Conservation (phyloP, 2,329 filamentous ascomycete genomes). For the Ophiostoma ips region DNA sequence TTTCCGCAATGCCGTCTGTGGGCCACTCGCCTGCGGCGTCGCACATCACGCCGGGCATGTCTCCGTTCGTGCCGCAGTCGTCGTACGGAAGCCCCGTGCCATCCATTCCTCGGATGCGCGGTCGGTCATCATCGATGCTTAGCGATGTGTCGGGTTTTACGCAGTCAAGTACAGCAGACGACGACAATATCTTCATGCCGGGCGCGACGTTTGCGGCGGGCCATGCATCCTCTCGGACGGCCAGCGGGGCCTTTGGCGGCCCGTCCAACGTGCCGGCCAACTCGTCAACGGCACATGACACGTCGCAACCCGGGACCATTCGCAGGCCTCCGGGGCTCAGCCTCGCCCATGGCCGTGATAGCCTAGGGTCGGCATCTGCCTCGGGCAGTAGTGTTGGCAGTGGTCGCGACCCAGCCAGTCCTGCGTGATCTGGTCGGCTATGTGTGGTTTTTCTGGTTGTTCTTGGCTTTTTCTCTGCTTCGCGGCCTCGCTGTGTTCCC, state of each 20-base stretch:
- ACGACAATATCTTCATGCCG: conserved; percentile 18
- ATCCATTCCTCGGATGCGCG: conserved; percentile 26
- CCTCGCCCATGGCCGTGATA: conserved; percentile 14
- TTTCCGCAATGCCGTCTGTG: background rate
- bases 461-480: background rate
- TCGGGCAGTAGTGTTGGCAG: conserved; percentile 26
- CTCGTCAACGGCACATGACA: conserved; percentile 7
- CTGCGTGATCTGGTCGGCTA: conserved; percentile 15
- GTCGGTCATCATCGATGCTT: conserved; percentile 52
- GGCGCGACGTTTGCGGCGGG: conserved; percentile 13
- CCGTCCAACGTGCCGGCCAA: background rate
- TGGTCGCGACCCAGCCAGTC: conserved; percentile 39
- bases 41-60: conserved; percentile 11
- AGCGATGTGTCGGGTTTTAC: conserved; percentile 55
- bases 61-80: conserved; percentile 19
- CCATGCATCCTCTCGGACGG: background rate
- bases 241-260: conserved; percentile 11
- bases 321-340: conserved; percentile 14
- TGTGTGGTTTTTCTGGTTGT: background rate
- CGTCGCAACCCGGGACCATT: conserved; percentile 10
- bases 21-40: conserved; percentile 8
- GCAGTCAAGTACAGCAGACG: conserved; percentile 42
- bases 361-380: conserved; percentile 17
- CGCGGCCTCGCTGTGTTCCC: too few relatives aligned
- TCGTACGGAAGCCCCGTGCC: background rate